phyloP scores from a whole-genome alignment of 768 basidiomycete species.

The Leccinum disarticulatum region DNA sequence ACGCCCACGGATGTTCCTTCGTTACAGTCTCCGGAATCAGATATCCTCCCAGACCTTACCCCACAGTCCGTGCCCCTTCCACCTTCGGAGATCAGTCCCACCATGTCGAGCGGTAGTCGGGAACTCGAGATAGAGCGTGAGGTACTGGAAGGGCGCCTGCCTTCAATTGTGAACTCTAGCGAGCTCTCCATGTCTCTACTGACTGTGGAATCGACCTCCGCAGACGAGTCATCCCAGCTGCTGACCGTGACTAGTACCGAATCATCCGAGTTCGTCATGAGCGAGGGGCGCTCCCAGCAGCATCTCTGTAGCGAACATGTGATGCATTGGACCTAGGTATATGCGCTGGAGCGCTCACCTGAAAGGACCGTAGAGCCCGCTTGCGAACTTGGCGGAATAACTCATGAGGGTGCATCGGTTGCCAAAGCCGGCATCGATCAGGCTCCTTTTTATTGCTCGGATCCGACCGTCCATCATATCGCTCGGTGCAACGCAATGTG shows the following conservation, averaged over 20 bases:
- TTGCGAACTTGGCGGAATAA: slow-evolving; percentile 98
- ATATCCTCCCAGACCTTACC: slow-evolving; percentile 14
- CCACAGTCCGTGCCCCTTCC: slow-evolving; percentile 42
- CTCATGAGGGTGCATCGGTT: slow-evolving; percentile 94
- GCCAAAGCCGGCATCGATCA: slow-evolving; percentile 81
- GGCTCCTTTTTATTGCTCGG: slow-evolving; percentile 78
- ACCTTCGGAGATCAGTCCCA: slow-evolving; percentile 33
- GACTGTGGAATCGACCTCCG: slow-evolving; percentile 34
- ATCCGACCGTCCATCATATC: slow-evolving; percentile 99
- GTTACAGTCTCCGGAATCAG: slow-evolving; percentile 28
- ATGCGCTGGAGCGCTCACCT: slow-evolving; percentile 47
- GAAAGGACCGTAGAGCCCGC: slow-evolving; percentile 94
- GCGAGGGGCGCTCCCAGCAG: slow-evolving; percentile 89
- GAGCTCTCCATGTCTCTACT: slow-evolving; percentile 29
- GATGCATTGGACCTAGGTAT: not conserved
- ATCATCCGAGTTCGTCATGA: slow-evolving; percentile 36
- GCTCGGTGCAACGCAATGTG: slow-evolving; percentile 96
- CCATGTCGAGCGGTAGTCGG: slow-evolving; percentile 19
- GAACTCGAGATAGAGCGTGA: slow-evolving; percentile 25
- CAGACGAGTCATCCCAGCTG: slow-evolving; percentile 30
- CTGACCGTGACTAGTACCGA: slow-evolving; percentile 44
- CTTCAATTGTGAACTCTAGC: slow-evolving; percentile 21
- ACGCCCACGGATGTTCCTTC: slow-evolving; percentile 30
- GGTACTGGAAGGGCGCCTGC: slow-evolving; percentile 5
- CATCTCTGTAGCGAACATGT: slow-evolving; percentile 58